These are phyloP conservation scores for Cutaneotrichosporon sp. DNA, from an alignment of 1,284 basidiomycete genomes.

Conservation along the genomic window DNA sequence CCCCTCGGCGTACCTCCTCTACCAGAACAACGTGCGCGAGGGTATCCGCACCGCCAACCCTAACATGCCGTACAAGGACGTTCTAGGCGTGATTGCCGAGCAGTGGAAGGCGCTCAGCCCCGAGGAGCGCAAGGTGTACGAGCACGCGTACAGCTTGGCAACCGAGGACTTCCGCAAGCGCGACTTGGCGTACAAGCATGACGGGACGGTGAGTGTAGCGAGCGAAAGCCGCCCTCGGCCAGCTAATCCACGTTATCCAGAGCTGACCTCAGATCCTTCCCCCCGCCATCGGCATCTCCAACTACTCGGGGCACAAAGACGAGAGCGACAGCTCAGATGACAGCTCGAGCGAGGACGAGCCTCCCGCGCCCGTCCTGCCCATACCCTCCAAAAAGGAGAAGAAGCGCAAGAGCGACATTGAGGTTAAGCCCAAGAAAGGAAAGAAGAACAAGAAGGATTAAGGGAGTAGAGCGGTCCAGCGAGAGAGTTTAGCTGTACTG, in stretches of 20 bases:
- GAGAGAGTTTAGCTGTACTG: neutral
- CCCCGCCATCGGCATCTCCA: conserved; percentile 10
- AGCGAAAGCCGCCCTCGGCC: no score
- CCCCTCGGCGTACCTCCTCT: conserved; percentile 90
- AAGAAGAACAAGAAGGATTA: conserved; percentile 17
- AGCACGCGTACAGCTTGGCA: conserved; percentile 33
- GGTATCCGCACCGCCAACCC: conserved; percentile 61
- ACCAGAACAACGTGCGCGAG: conserved; percentile 86
- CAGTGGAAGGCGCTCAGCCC: conserved; percentile 70
- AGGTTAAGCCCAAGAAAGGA: conserved; percentile 3
- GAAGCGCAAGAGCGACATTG: conserved; percentile 17
- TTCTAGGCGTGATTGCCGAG: conserved; percentile 69
- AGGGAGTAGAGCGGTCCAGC: neutral
- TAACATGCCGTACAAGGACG: conserved; percentile 66
- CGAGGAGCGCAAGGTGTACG: conserved; percentile 67
- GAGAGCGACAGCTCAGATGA: conserved; percentile 23
- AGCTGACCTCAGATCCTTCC: conserved; percentile 1
- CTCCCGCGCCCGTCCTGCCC: conserved; percentile 25
- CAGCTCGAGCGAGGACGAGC: conserved; percentile 14
- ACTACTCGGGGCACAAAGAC: conserved; percentile 11
- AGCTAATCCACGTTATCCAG: no score
- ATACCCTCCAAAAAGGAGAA: conserved; percentile 36
- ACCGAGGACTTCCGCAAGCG: conserved; percentile 30
- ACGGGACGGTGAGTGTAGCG: conserved; percentile 10
- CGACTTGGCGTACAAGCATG: conserved; percentile 34